These are phyloP conservation scores for Ichthyophthirius multifiliis DNA, from an alignment of 169 alveolate genomes.

Conservation along the genomic window DNA sequence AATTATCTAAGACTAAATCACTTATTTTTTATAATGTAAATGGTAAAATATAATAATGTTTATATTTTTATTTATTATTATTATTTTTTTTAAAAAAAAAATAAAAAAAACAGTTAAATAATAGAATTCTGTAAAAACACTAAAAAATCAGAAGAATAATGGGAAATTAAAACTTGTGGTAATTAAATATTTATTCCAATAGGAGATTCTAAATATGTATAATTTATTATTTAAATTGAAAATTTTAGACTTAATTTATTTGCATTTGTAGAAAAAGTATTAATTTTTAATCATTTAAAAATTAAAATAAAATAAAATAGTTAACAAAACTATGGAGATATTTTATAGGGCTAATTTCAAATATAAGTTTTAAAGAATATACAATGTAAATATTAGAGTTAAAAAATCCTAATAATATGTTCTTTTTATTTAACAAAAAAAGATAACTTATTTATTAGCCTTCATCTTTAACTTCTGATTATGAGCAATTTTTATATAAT, in stretches of 20 bases:
- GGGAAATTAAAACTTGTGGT: background rate
- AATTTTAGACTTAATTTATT: background rate
- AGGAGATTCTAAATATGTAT: constrained; percentile 8
- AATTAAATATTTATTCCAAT: background rate
- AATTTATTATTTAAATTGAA: background rate
- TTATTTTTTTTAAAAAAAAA: background rate
- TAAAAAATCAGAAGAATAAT: background rate
- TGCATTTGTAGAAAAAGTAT: constrained; percentile 3
- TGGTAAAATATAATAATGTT: background rate
- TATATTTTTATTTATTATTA: background rate
- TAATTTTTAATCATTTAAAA: background rate
- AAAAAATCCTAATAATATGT: background rate
- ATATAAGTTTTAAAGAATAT: background rate
- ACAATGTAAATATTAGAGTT: background rate
- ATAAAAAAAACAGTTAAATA: background rate
- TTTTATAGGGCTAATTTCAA: background rate
- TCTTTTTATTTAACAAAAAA: background rate
- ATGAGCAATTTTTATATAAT: background rate
- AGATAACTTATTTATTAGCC: constrained; percentile 5
- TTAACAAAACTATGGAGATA: background rate
- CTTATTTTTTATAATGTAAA: background rate
- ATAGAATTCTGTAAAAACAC: background rate
- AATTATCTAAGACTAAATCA: background rate
- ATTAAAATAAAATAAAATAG: background rate
- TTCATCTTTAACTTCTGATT: background rate